Evolutionary conservation across 1,284 basidiomycete genomes (phyloP).

Genomic region (Termitomyces sp.): DNA sequence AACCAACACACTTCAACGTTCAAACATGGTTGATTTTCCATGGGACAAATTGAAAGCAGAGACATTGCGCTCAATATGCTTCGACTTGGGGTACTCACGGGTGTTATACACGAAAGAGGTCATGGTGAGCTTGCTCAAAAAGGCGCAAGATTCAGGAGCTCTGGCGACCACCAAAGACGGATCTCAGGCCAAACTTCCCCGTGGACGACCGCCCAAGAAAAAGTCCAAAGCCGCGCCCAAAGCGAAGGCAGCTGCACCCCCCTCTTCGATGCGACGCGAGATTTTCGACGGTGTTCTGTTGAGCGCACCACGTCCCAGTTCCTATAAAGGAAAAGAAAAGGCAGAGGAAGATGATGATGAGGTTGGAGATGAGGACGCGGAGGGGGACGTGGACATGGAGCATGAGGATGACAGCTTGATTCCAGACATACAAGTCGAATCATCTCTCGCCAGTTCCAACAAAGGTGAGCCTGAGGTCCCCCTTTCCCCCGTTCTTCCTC

Average conservation of each 20-base stretch:
- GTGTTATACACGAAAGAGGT: constrained; percentile 5
- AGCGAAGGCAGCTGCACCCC: not conserved
- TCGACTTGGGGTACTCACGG: constrained; percentile 18
- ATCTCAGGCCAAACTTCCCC: constrained; percentile 2
- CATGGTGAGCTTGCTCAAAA: constrained; percentile 17
- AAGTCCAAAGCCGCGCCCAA: not conserved
- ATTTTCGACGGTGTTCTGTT: constrained; percentile 20
- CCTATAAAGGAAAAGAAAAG: constrained; percentile 11
- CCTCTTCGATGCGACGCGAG: constrained; percentile 10
- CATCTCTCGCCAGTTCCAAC: constrained; percentile 20
- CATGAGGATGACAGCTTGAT: not conserved
- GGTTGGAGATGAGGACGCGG: constrained; percentile 8
- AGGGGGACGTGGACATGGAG: constrained; percentile 10
- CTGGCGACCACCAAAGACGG: not conserved
- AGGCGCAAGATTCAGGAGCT: constrained; percentile 14
- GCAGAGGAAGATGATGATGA: constrained; percentile 2
- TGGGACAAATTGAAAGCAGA: constrained; percentile 23
- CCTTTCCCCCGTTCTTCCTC: not conserved
- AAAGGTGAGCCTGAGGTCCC: constrained; percentile 13
- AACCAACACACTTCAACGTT: not conserved
- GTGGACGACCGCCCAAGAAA: constrained; percentile 6
- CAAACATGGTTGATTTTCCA: constrained; percentile 15
- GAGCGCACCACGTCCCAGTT: not conserved
- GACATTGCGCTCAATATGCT: constrained; percentile 21
- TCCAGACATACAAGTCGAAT: constrained; percentile 10